phyloP scores from a whole-genome alignment of 139 green algal species.

The Spirogloea muscicola region DNA sequence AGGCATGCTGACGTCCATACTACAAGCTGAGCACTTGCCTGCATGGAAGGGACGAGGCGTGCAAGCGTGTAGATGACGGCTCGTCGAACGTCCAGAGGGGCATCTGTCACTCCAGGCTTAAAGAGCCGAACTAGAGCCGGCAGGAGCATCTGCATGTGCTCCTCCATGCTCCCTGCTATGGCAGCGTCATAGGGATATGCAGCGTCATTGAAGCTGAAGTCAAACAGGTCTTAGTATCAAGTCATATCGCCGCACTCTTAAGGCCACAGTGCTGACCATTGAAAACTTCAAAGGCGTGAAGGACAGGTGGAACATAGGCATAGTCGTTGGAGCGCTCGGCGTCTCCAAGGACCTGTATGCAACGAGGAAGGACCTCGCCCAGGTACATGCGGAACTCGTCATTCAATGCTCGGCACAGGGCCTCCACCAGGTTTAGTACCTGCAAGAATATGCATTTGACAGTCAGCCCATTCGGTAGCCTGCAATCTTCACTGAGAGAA shows the following conservation, averaged over 20 bases:
- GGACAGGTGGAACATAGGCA: constrained; percentile 18
- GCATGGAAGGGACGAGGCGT: constrained; percentile 82
- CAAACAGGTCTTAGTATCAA: no score
- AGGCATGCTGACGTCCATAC: no score
- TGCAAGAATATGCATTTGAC: no score
- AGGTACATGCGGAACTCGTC: constrained; percentile 74
- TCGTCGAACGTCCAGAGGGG: constrained; percentile 63
- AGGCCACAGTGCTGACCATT: no score
- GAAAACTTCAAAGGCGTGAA: constrained; percentile 41
- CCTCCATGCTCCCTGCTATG: constrained; percentile 74
- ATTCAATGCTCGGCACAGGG: constrained; percentile 69
- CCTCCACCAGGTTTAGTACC: constrained; percentile 62
- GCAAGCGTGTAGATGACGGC: constrained; percentile 63
- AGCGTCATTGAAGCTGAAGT: no score
- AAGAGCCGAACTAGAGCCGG: constrained; percentile 81
- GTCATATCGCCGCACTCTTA: no score
- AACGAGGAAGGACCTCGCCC: constrained; percentile 75
- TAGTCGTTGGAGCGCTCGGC: constrained; percentile 69
- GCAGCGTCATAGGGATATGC: no score
- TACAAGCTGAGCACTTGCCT: no score
- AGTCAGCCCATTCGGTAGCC: no score
- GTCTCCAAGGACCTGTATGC: constrained; percentile 78
- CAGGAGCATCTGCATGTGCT: constrained; percentile 87
- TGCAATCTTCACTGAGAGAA: no score
- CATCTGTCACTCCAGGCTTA: constrained; percentile 45